These are phyloP conservation scores for Trichoderma sp. DNA, from an alignment of 2,329 filamentous ascomycete genomes.

Conservation along the genomic window DNA sequence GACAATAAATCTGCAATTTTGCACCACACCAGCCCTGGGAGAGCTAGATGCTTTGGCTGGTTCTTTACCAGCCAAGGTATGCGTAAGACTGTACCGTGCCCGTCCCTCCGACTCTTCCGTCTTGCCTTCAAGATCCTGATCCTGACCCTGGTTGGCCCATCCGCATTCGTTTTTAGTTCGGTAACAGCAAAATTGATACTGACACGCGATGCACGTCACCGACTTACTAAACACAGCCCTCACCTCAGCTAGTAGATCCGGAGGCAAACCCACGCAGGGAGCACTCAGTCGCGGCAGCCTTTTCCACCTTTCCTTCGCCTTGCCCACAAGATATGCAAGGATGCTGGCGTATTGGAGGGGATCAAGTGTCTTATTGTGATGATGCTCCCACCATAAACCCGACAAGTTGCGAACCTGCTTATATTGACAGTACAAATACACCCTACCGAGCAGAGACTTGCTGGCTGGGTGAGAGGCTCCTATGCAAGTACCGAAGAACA, in stretches of 20 bases:
- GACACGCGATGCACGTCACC: slow-evolving; percentile 32
- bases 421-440: slow-evolving; percentile 26
- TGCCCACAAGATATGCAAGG: slow-evolving; percentile 34
- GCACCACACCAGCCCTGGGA: no score
- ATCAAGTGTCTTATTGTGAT: slow-evolving; percentile 25
- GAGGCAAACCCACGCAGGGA: slow-evolving; percentile 30
- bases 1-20: not conserved
- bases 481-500: slow-evolving; percentile 26
- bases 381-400: slow-evolving; percentile 25
- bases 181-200: slow-evolving; percentile 29
- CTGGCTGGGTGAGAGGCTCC: slow-evolving; percentile 24
- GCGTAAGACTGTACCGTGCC: not conserved
- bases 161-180: slow-evolving; percentile 29
- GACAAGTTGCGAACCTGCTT: slow-evolving; percentile 29
- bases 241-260: slow-evolving; percentile 20
- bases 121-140: not conserved
- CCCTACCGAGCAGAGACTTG: slow-evolving; percentile 25
- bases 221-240: slow-evolving; percentile 24
- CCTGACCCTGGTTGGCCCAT: slow-evolving; percentile 20
- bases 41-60: no score
- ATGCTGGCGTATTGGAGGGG: slow-evolving; percentile 29
- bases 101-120: not conserved
- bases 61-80: no score
- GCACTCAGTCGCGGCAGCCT: slow-evolving; percentile 26
- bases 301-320: slow-evolving; percentile 22